phyloP scores from a whole-genome alignment of 2,329 filamentous ascomycete genomes.

The Alternaria hordeiaustralica region DNA sequence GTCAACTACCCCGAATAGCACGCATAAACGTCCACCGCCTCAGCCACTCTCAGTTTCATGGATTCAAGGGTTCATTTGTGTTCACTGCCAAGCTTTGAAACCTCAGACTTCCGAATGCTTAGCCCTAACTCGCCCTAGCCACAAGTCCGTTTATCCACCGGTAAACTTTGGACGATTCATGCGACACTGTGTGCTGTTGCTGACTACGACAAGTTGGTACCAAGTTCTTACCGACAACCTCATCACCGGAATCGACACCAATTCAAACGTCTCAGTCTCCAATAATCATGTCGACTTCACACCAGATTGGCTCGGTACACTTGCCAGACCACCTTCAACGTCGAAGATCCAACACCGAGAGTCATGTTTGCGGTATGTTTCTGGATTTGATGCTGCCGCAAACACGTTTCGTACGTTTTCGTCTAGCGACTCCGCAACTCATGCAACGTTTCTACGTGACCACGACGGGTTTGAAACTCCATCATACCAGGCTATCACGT shows the following conservation, averaged over 20 bases:
- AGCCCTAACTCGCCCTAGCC: slow-evolving; percentile 19
- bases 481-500: slow-evolving; percentile 21
- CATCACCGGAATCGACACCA: neutral
- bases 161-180: neutral
- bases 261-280: neutral
- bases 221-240: neutral
- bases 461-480: slow-evolving; percentile 21
- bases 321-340: neutral
- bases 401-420: slow-evolving; percentile 29
- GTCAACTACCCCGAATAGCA: neutral
- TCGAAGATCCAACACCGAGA: neutral
- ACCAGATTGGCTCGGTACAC: neutral
- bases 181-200: neutral
- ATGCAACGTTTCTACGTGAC: slow-evolving; percentile 21
- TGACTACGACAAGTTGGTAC: neutral
- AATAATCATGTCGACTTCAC: neutral
- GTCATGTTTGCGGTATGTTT: slow-evolving; percentile 17
- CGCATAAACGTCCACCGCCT: slow-evolving; percentile 13
- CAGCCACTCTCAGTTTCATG: slow-evolving; percentile 32
- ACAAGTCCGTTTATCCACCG: neutral
- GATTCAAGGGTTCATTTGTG: slow-evolving; percentile 22
- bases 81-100: slow-evolving; percentile 34
- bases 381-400: slow-evolving; percentile 30
- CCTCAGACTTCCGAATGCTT: slow-evolving; percentile 28
- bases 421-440: slow-evolving; percentile 12